Percentiles rank a stretch among this genome's conserved stretches.
These are phyloP conservation scores for Aspergillus persii DNA, from an alignment of 2,329 filamentous ascomycete species.

Conservation along the genomic window DNA sequence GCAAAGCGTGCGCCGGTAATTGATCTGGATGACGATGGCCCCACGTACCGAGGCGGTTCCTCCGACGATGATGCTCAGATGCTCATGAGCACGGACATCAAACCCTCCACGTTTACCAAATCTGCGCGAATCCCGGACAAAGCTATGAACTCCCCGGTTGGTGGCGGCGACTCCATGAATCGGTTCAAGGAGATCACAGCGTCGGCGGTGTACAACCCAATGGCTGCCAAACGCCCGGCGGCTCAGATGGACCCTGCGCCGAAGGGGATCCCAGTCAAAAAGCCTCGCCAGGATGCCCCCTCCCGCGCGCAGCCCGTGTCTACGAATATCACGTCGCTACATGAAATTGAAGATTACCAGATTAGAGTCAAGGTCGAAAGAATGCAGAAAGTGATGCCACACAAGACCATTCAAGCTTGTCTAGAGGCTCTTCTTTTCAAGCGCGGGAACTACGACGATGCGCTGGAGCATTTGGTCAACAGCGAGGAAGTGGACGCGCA, in stretches of 20 bases:
- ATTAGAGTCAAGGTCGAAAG: slow-evolving; percentile 52
- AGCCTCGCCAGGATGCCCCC: slow-evolving; percentile 40
- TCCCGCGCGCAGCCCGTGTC: slow-evolving; percentile 48
- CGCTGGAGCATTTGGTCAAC: slow-evolving; percentile 49
- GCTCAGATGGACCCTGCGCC: slow-evolving; percentile 45
- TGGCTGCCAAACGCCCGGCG: slow-evolving; percentile 38
- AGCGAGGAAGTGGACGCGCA: slow-evolving; percentile 31
- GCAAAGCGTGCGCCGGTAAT: slow-evolving; percentile 40
- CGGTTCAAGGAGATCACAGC: slow-evolving; percentile 46
- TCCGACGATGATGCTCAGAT: slow-evolving; percentile 58
- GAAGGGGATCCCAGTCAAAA: slow-evolving; percentile 39
- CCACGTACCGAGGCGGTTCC: slow-evolving; percentile 60
- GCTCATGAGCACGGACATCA: slow-evolving; percentile 56
- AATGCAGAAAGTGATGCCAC: slow-evolving; percentile 50
- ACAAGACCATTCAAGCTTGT: slow-evolving; percentile 47
- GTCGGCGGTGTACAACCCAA: slow-evolving; percentile 43
- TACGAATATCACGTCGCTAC: slow-evolving; percentile 42
- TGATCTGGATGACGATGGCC: slow-evolving; percentile 55
- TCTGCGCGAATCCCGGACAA: slow-evolving; percentile 41
- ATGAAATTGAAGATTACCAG: slow-evolving; percentile 52
- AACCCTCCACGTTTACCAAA: slow-evolving; percentile 56
- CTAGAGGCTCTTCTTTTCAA: slow-evolving; percentile 51
- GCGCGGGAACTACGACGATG: slow-evolving; percentile 55
- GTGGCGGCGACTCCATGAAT: slow-evolving; percentile 25
- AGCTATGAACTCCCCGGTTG: slow-evolving; percentile 42